Evolutionary conservation across 1,284 basidiomycete genomes (phyloP).

Genomic region (Marasmius sp.): DNA sequence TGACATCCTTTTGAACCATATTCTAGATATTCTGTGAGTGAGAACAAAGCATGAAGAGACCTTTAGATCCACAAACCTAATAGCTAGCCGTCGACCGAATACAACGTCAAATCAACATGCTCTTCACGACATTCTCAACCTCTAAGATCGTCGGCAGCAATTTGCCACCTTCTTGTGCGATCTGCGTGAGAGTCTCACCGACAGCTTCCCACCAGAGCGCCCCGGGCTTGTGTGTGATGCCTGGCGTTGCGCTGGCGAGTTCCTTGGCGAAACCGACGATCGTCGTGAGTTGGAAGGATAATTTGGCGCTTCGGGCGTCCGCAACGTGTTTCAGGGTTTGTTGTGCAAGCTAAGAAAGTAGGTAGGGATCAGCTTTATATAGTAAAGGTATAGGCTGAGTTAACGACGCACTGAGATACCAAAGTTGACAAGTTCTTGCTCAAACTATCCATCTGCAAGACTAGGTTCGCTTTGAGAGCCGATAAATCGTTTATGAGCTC

Average conservation of each 20-base stretch:
- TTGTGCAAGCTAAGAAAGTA: conserved; percentile 70
- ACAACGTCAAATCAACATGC: conserved; percentile 53
- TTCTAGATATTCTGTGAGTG: too few relatives aligned
- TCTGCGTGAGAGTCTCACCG: conserved; percentile 63
- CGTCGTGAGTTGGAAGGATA: conserved; percentile 71
- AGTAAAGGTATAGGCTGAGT: neutral
- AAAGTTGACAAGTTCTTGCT: conserved; percentile 85
- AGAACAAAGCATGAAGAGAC: too few relatives aligned
- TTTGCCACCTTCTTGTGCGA: conserved; percentile 70
- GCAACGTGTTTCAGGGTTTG: conserved; percentile 78
- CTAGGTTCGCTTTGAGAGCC: conserved; percentile 70
- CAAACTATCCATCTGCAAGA: conserved; percentile 71
- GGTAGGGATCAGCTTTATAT: neutral
- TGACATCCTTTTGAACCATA: too few relatives aligned
- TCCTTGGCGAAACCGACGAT: conserved; percentile 75
- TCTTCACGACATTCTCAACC: conserved; percentile 74
- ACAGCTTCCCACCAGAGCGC: conserved; percentile 78
- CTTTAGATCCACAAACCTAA: too few relatives aligned
- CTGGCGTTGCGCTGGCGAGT: conserved; percentile 68
- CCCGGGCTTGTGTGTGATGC: conserved; percentile 64
- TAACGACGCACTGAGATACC: conserved; percentile 71
- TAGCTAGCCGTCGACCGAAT: too few relatives aligned
- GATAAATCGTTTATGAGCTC: conserved; percentile 72
- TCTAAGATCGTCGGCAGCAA: conserved; percentile 74
- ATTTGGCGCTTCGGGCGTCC: conserved; percentile 74